A percentile compares a stretch with the other conserved stretches of the same genome.
These are phyloP conservation scores for Trichoderma sp. DNA, from an alignment of 2,329 filamentous ascomycete genomes.

Conservation along the genomic window DNA sequence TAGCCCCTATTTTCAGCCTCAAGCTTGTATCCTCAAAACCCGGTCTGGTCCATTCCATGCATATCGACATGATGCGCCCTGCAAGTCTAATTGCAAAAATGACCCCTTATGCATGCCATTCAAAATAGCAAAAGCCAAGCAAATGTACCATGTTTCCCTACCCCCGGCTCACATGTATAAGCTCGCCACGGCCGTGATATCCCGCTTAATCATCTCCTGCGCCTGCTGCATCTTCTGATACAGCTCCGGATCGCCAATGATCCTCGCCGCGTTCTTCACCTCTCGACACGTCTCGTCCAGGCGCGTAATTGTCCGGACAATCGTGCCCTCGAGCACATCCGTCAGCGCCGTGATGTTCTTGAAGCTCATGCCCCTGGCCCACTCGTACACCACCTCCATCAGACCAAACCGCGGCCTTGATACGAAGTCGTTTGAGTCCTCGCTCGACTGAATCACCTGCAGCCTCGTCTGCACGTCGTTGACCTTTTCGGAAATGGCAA, in stretches of 20 bases:
- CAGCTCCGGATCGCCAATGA: conserved; percentile 90
- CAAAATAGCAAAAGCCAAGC: background rate
- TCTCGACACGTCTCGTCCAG: conserved; percentile 96
- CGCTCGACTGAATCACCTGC: conserved; percentile 87
- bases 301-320: conserved; percentile 90
- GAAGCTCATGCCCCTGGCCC: conserved; percentile 97
- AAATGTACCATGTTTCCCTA: background rate
- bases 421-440: conserved; percentile 91
- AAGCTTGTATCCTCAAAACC: background rate
- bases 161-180: conserved; percentile 70
- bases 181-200: conserved; percentile 87
- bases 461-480: conserved; percentile 86
- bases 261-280: conserved; percentile 93
- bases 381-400: conserved; percentile 97
- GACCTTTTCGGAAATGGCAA: conserved; percentile 88
- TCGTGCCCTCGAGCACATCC: conserved; percentile 95
- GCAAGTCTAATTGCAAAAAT: background rate
- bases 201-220: conserved; percentile 96
- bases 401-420: conserved; percentile 86
- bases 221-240: conserved; percentile 97
- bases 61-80: background rate
- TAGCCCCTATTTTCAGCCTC: no score
- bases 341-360: conserved; percentile 96
- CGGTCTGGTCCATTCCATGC: background rate
- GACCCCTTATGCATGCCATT: background rate